These are phyloP conservation scores for Starmera stellimalicola DNA, from an alignment of 1,139 yeast species.

Conservation along the genomic window DNA sequence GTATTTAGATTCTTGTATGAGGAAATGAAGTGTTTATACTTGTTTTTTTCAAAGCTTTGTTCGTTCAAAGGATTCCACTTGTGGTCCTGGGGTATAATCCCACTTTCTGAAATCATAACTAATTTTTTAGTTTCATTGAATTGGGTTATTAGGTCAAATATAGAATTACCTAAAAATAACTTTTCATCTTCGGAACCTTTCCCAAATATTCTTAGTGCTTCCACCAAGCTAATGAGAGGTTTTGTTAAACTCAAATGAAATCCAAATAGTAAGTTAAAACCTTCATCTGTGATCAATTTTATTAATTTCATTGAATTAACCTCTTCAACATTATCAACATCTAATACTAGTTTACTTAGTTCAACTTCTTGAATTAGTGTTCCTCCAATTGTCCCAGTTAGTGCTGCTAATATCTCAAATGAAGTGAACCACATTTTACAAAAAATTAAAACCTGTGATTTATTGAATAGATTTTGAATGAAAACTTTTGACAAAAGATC, in stretches of 20 bases:
- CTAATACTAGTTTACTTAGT: slow-evolving; percentile 4
- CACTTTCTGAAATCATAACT: background rate
- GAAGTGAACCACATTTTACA: slow-evolving; percentile 67
- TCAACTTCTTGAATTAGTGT: slow-evolving; percentile 28
- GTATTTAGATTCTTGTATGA: background rate
- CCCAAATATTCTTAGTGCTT: slow-evolving; percentile 1
- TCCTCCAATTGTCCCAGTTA: slow-evolving; percentile 61
- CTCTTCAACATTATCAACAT: slow-evolving; percentile 4
- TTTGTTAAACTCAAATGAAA: slow-evolving; percentile 8
- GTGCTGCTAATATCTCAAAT: slow-evolving; percentile 59
- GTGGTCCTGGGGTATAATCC: background rate
- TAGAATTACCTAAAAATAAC: slow-evolving; percentile 2
- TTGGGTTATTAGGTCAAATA: slow-evolving; percentile 2
- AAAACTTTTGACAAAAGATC: slow-evolving; percentile 42
- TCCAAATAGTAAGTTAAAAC: slow-evolving; percentile 13
- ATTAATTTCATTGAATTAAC: slow-evolving; percentile 6
- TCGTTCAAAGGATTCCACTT: background rate
- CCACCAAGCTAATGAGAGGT: slow-evolving; percentile 8
- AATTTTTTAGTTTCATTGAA: background rate
- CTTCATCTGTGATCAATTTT: slow-evolving; percentile 4
- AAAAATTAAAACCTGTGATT: slow-evolving; percentile 39
- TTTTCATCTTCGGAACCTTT: slow-evolving; percentile 1
- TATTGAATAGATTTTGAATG: slow-evolving; percentile 25
- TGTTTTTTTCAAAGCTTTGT: background rate
- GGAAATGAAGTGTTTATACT: background rate